Conservation (phyloP, 352 stramenopile species). For the Pythium oligandrum region DNA sequence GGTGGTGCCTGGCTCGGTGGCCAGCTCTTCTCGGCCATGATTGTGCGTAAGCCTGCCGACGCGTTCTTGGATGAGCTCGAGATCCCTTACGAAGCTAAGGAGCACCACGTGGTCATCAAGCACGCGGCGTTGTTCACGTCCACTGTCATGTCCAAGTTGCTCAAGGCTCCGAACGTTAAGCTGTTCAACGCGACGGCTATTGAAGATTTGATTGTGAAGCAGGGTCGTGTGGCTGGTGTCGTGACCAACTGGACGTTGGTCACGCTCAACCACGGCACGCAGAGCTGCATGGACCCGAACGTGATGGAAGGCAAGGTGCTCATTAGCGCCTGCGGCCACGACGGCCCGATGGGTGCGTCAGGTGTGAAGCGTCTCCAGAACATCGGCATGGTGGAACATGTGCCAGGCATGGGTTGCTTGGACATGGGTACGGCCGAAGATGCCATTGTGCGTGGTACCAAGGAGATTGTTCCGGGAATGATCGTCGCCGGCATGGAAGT, state of each 20-base stretch:
- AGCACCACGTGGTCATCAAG: slow-evolving; percentile 65
- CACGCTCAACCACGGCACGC: slow-evolving; percentile 59
- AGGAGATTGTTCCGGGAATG: slow-evolving; percentile 63
- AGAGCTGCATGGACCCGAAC: slow-evolving; percentile 73
- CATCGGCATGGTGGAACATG: slow-evolving; percentile 54
- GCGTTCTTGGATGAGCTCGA: slow-evolving; percentile 62
- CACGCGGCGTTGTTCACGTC: slow-evolving; percentile 62
- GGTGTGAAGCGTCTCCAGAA: slow-evolving; percentile 67
- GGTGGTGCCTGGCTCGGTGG: slow-evolving; percentile 56
- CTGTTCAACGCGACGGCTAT: slow-evolving; percentile 71
- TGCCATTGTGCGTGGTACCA: slow-evolving; percentile 53
- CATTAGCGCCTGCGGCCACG: slow-evolving; percentile 55
- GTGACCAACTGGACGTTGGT: slow-evolving; percentile 72
- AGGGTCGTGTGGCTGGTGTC: slow-evolving; percentile 51
- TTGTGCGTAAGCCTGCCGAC: slow-evolving; percentile 59
- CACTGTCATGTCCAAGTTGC: slow-evolving; percentile 57
- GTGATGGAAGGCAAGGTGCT: slow-evolving; percentile 69
- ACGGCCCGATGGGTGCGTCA: slow-evolving; percentile 55
- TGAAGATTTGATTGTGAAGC: slow-evolving; percentile 62
- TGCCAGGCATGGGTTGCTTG: slow-evolving; percentile 53
- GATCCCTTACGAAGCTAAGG: slow-evolving; percentile 58
- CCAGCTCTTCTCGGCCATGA: slow-evolving; percentile 66
- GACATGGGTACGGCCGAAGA: slow-evolving; percentile 61
- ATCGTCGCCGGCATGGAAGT: slow-evolving; percentile 64
- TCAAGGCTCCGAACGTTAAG: slow-evolving; percentile 57